phyloP scores from a whole-genome alignment of 352 stramenopile genomes.

The Plasmopara muralis region DNA sequence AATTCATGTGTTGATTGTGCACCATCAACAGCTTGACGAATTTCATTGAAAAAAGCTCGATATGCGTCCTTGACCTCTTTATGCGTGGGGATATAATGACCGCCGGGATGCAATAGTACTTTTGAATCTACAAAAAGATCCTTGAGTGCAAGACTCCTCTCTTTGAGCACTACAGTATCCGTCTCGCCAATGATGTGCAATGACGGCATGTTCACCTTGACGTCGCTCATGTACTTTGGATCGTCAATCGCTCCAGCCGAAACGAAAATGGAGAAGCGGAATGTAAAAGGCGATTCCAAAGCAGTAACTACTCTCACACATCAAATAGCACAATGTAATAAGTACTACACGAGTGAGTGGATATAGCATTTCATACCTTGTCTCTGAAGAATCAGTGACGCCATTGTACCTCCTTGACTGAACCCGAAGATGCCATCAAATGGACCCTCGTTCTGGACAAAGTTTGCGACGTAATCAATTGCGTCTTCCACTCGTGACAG shows the following conservation, averaged over 20 bases:
- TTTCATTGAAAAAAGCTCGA: conserved; percentile 55
- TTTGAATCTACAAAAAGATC: conserved; percentile 46
- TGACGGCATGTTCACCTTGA: conserved; percentile 55
- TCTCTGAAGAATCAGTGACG: conserved; percentile 56
- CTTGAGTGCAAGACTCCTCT: conserved; percentile 50
- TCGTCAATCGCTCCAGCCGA: conserved; percentile 45
- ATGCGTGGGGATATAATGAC: conserved; percentile 83
- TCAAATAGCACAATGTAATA: background rate
- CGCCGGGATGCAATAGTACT: conserved; percentile 57
- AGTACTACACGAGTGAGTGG: background rate
- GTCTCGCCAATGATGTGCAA: conserved; percentile 79
- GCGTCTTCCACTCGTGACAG: conserved; percentile 52
- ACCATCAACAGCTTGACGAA: conserved; percentile 21
- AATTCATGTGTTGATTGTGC: conserved; percentile 2
- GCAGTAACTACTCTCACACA: conserved; percentile 27
- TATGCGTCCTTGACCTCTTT: conserved; percentile 75
- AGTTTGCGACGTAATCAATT: conserved; percentile 55
- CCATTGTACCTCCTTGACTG: conserved; percentile 72
- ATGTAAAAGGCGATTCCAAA: conserved; percentile 40
- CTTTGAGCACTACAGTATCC: conserved; percentile 55
- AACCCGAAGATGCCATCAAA: conserved; percentile 85
- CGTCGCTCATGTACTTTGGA: conserved; percentile 30
- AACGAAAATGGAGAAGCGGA: conserved; percentile 73
- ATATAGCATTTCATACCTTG: conserved; percentile 32
- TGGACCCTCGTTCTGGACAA: conserved; percentile 63